Evolutionary conservation across 805 yeast species (phyloP).

Genomic region (Spathaspora arborariae): DNA sequence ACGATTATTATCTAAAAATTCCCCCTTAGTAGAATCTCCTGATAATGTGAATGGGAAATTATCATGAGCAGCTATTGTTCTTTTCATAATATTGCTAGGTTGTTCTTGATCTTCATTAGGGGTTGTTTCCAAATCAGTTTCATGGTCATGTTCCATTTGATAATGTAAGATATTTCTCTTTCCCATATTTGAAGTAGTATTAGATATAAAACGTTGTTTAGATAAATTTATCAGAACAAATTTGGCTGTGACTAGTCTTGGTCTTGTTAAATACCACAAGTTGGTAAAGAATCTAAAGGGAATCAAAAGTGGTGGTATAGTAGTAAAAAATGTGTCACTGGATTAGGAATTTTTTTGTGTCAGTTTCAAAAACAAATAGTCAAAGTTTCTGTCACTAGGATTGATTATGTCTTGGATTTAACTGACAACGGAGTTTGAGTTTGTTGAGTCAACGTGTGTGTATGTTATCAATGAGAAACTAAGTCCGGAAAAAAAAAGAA

Average conservation of each 20-base stretch:
- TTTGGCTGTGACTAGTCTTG: neutral
- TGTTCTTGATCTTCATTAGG: slow-evolving; percentile 4
- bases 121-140: slow-evolving; percentile 23
- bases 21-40: slow-evolving; percentile 46
- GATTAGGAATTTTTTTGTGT: neutral
- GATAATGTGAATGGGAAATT: slow-evolving; percentile 45
- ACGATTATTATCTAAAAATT: slow-evolving; percentile 47
- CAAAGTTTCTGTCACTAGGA: neutral
- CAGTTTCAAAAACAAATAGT: neutral
- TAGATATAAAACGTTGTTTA: neutral
- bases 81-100: neutral
- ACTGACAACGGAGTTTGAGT: neutral
- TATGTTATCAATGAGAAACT: neutral
- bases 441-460: neutral
- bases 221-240: neutral
- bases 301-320: neutral
- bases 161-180: slow-evolving; percentile 39
- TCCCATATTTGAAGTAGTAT: slow-evolving; percentile 26
- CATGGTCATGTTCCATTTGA: slow-evolving; percentile 34
- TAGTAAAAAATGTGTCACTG: neutral
- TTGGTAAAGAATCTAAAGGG: neutral
- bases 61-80: slow-evolving; percentile 6
- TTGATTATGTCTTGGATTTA: neutral
- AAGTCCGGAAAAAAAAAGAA: neutral
- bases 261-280: neutral